phyloP scores from a whole-genome alignment of 2,329 filamentous ascomycete genomes.

The Aspergillus texensis region DNA sequence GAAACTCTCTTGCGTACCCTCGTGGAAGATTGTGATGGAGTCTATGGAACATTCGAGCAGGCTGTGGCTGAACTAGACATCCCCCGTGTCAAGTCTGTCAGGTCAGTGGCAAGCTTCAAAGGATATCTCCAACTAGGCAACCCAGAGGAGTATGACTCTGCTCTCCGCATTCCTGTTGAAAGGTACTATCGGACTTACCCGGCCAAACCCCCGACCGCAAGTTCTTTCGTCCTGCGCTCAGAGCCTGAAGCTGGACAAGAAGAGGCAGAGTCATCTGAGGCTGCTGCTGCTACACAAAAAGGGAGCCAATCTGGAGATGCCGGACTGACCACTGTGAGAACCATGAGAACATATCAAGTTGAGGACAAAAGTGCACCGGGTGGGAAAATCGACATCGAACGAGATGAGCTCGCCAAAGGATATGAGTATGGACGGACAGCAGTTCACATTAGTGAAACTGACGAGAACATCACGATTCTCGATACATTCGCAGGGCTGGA shows the following conservation, averaged over 20 bases:
- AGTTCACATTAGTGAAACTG: slow-evolving; percentile 83
- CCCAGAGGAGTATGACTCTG: slow-evolving; percentile 69
- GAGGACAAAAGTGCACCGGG: slow-evolving; percentile 73
- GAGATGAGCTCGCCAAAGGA: slow-evolving; percentile 85
- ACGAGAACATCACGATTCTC: slow-evolving; percentile 85
- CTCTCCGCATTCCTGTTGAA: slow-evolving; percentile 82
- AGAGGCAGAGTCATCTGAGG: slow-evolving; percentile 57
- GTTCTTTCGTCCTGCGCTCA: slow-evolving; percentile 67
- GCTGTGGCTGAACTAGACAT: slow-evolving; percentile 78
- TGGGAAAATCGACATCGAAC: slow-evolving; percentile 78
- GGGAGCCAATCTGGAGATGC: slow-evolving; percentile 33
- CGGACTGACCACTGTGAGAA: slow-evolving; percentile 70
- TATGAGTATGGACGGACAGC: slow-evolving; percentile 92
- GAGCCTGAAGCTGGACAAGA: slow-evolving; percentile 51
- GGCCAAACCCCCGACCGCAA: slow-evolving; percentile 74
- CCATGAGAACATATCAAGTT: slow-evolving; percentile 77
- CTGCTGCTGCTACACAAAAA: slow-evolving; percentile 37
- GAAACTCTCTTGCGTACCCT: slow-evolving; percentile 69
- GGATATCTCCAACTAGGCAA: slow-evolving; percentile 81
- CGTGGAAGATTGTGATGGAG: slow-evolving; percentile 68
- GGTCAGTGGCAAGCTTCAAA: slow-evolving; percentile 76
- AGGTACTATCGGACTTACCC: slow-evolving; percentile 85
- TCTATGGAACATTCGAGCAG: slow-evolving; percentile 82
- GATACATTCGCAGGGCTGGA: slow-evolving; percentile 75
- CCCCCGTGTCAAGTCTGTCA: slow-evolving; percentile 75